Conservation (phyloP, 495 filamentous ascomycete genomes). For the Tuber magnatum region DNA sequence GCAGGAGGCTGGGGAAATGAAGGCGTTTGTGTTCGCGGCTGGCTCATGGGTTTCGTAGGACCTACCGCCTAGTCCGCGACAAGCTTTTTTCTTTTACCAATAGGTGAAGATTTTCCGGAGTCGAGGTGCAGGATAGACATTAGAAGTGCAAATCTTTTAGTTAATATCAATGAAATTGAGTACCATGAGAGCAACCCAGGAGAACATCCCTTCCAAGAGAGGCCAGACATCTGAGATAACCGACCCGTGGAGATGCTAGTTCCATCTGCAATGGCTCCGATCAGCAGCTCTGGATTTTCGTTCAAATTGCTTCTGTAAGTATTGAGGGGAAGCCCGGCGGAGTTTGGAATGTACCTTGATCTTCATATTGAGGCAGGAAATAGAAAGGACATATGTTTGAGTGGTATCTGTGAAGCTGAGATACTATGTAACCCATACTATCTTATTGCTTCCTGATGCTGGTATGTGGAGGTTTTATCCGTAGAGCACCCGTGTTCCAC, state of each 20-base stretch:
- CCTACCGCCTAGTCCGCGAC: background rate
- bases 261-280: background rate
- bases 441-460: background rate
- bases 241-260: background rate
- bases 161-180: background rate
- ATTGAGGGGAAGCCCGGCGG: background rate
- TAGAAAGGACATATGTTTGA: background rate
- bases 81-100: background rate
- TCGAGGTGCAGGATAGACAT: background rate
- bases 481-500: background rate
- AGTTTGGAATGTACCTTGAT: background rate
- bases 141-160: background rate
- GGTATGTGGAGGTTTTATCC: background rate
- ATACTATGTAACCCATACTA: background rate
- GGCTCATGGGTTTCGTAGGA: background rate
- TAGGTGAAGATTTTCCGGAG: background rate
- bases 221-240: background rate
- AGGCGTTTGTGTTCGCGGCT: no score
- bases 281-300: background rate
- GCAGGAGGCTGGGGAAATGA: background rate
- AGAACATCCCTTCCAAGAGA: background rate
- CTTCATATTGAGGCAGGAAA: background rate
- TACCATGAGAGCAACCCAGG: background rate
- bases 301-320: background rate
- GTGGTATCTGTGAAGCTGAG: background rate